Evolutionary conservation across 148 eudicot genomes (phyloP).

Genomic region (Nyssa sinensis): DNA sequence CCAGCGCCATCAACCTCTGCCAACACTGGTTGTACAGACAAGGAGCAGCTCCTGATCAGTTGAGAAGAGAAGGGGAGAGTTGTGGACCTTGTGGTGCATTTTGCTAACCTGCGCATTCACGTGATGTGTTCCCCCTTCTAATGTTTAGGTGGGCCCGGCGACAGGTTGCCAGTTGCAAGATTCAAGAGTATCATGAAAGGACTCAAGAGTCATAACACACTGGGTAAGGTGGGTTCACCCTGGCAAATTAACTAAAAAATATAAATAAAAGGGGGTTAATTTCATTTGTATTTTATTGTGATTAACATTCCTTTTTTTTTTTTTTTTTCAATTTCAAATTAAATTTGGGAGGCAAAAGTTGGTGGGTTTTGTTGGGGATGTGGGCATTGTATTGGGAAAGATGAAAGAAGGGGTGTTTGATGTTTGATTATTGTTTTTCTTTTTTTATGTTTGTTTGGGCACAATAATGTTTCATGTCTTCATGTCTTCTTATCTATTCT

Average conservation of each 20-base stretch:
- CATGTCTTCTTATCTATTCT: too few species aligned
- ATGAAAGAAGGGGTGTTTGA: too few species aligned
- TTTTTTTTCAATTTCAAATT: too few species aligned
- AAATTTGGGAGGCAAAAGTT: too few species aligned
- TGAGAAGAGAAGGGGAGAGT: neutral
- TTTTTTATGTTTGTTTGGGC: too few species aligned
- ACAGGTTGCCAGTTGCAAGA: neutral
- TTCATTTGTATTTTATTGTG: neutral
- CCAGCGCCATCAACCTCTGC: conserved; percentile 15
- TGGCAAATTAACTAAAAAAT: neutral
- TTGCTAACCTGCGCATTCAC: conserved; percentile 24
- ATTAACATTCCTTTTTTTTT: too few species aligned
- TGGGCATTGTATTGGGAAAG: too few species aligned
- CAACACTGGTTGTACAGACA: conserved; percentile 30
- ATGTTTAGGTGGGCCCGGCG: conserved; percentile 18
- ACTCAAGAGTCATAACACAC: neutral
- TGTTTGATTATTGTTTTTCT: too few species aligned
- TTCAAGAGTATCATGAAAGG: neutral
- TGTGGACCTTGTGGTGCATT: conserved; percentile 10
- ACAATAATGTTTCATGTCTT: too few species aligned
- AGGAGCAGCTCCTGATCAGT: neutral
- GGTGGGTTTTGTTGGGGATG: too few species aligned
- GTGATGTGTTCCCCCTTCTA: conserved; percentile 21
- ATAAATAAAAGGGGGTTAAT: too few species aligned
- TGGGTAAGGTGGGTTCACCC: neutral